Conservation (phyloP, 371 early-diverging fungal genomes). For the Mortierella sp. region DNA sequence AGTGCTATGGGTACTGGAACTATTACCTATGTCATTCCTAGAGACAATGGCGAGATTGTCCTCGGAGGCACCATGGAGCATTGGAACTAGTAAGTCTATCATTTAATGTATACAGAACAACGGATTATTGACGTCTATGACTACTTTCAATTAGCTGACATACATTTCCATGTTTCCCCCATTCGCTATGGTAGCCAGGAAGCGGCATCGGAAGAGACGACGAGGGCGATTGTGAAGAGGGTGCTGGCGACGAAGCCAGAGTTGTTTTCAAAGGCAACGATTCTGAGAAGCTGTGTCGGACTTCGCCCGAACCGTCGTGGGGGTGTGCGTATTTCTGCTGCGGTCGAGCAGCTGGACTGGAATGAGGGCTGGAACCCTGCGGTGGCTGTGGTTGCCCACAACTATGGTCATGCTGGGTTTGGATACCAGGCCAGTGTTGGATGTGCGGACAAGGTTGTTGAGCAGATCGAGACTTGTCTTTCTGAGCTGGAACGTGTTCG, state of each 20-base stretch:
- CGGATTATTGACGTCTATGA: too few species aligned
- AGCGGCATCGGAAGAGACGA: conserved; percentile 49
- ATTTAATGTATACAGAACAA: too few species aligned
- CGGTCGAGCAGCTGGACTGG: conserved; percentile 61
- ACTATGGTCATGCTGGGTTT: conserved; percentile 87
- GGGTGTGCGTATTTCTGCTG: conserved; percentile 78
- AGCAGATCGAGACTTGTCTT: conserved; percentile 59
- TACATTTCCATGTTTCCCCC: not conserved
- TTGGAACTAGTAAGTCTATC: conserved; percentile 67
- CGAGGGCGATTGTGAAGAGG: conserved; percentile 64
- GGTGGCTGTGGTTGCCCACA: conserved; percentile 71
- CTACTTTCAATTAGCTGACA: not conserved
- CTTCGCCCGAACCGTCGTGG: conserved; percentile 79
- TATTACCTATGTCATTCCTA: conserved; percentile 84
- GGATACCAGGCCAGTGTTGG: conserved; percentile 86
- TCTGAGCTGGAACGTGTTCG: conserved; percentile 9
- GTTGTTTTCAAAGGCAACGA: conserved; percentile 56
- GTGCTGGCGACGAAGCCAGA: conserved; percentile 47
- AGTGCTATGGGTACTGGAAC: conserved; percentile 53
- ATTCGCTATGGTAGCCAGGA: conserved; percentile 44
- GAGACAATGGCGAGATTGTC: conserved; percentile 82
- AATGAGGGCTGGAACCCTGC: conserved; percentile 36
- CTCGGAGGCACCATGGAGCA: conserved; percentile 83
- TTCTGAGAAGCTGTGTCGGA: conserved; percentile 77
- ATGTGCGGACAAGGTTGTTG: conserved; percentile 66